phyloP scores from a whole-genome alignment of 495 filamentous ascomycete species.

The Hyphodiscus hymeniophilus region DNA sequence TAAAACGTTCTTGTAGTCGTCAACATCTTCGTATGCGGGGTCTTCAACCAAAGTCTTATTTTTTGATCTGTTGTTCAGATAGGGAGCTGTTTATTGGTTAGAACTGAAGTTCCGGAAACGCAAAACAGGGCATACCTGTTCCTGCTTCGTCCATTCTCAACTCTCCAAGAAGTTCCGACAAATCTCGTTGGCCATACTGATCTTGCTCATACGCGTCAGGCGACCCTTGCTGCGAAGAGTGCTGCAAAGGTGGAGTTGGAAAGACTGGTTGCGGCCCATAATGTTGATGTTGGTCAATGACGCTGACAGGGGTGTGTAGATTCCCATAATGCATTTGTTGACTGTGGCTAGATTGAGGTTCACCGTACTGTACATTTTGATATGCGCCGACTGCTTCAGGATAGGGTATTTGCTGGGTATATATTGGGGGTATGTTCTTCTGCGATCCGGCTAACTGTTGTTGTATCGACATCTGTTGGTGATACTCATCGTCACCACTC shows the following conservation, averaged over 20 bases:
- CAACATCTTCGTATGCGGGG: constrained; percentile 66
- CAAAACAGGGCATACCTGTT: constrained; percentile 56
- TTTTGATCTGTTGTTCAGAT: constrained; percentile 69
- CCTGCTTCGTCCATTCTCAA: constrained; percentile 83
- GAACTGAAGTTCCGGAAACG: not conserved
- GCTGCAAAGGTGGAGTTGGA: constrained; percentile 44
- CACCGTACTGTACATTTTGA: constrained; percentile 34
- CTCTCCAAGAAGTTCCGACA: constrained; percentile 76
- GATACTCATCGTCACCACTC: constrained; percentile 48
- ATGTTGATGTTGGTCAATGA: constrained; percentile 42
- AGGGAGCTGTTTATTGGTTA: constrained; percentile 54
- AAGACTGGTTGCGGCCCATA: constrained; percentile 33
- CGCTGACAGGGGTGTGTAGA: constrained; percentile 35
- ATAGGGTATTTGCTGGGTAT: constrained; percentile 22
- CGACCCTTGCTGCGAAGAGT: constrained; percentile 29
- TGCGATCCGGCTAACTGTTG: constrained; percentile 29
- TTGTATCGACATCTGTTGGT: constrained; percentile 39
- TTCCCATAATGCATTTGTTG: constrained; percentile 40
- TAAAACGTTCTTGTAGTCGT: constrained; percentile 54
- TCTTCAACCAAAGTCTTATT: constrained; percentile 55
- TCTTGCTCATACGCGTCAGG: constrained; percentile 51
- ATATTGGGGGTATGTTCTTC: constrained; percentile 21
- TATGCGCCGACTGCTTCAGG: constrained; percentile 29
- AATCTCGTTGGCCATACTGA: constrained; percentile 57
- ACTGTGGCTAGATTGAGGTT: constrained; percentile 29